Evolutionary conservation across 495 filamentous ascomycete genomes (phyloP).

Genomic region (Aspergillus nanangensis): DNA sequence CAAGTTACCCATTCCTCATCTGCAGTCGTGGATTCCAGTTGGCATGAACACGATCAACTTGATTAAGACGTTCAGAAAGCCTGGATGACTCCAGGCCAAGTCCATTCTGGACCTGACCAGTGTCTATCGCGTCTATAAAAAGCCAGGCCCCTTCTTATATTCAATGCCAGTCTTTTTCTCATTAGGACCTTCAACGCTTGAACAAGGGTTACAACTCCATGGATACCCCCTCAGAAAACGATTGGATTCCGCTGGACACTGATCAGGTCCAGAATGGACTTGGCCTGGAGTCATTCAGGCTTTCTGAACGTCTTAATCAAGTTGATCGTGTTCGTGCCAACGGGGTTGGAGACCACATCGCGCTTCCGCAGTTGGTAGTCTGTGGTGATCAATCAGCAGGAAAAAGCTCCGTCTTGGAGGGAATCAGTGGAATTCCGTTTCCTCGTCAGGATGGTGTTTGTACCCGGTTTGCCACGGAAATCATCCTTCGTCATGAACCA

Average conservation of each 20-base stretch:
- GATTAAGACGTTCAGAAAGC: constrained; percentile 12
- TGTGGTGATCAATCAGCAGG: constrained; percentile 53
- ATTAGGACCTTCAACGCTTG: background rate
- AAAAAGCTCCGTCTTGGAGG: constrained; percentile 47
- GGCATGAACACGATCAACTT: constrained; percentile 20
- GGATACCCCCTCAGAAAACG: background rate
- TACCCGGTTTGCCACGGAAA: constrained; percentile 29
- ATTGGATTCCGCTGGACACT: constrained; percentile 1
- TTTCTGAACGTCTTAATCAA: constrained; percentile 15
- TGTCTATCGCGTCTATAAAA: background rate
- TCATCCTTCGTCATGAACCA: constrained; percentile 20
- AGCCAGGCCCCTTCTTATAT: background rate
- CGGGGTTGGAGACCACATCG: constrained; percentile 52
- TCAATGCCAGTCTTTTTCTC: background rate
- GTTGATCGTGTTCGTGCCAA: constrained; percentile 36
- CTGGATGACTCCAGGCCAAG: background rate
- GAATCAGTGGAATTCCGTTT: constrained; percentile 34
- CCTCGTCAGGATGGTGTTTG: constrained; percentile 34
- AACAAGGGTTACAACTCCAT: background rate
- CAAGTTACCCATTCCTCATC: no score
- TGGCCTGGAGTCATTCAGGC: constrained; percentile 1
- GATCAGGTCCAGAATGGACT: background rate
- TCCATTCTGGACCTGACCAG: background rate
- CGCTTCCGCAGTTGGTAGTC: constrained; percentile 63
- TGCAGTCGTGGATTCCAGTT: background rate